phyloP scores from a whole-genome alignment of 75 land plant genomes.

The Isoetes taiwanensis region DNA sequence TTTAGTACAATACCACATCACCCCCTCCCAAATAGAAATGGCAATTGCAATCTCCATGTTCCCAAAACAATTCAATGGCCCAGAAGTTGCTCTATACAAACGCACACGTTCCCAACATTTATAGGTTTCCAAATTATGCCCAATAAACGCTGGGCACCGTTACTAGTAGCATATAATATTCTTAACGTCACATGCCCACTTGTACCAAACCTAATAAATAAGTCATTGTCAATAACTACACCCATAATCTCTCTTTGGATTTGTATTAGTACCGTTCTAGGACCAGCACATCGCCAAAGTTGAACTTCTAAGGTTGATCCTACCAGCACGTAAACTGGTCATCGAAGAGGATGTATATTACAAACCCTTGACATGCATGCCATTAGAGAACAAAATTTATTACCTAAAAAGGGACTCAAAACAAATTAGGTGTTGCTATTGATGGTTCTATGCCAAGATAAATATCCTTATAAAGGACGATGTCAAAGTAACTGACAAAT shows the following conservation, averaged over 20 bases:
- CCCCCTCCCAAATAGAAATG: no score
- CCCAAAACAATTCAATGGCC: no score
- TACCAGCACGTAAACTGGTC: conserved; percentile 48
- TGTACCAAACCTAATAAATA: conserved; percentile 81
- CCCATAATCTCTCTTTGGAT: neutral
- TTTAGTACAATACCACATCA: no score
- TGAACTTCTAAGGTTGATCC: conserved; percentile 57
- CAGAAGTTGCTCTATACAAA: no score
- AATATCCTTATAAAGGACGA: conserved; percentile 76
- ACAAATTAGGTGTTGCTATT: conserved; percentile 68
- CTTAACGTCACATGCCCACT: no score
- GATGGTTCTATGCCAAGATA: conserved; percentile 99
- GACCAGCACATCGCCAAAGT: conserved; percentile 82
- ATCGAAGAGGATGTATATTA: conserved; percentile 80
- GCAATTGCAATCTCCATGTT: no score
- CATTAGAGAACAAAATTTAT: neutral
- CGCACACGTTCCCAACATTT: no score
- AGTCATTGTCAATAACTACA: neutral
- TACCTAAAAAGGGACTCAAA: neutral
- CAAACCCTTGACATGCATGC: conserved; percentile 43
- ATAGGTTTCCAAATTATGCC: no score
- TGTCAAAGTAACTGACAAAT: conserved; percentile 97
- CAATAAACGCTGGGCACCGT: no score
- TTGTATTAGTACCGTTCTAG: conserved; percentile 42
- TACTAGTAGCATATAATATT: no score